Conservation (phyloP, 1,284 basidiomycete genomes). For the Austropuccinia psidii region DNA sequence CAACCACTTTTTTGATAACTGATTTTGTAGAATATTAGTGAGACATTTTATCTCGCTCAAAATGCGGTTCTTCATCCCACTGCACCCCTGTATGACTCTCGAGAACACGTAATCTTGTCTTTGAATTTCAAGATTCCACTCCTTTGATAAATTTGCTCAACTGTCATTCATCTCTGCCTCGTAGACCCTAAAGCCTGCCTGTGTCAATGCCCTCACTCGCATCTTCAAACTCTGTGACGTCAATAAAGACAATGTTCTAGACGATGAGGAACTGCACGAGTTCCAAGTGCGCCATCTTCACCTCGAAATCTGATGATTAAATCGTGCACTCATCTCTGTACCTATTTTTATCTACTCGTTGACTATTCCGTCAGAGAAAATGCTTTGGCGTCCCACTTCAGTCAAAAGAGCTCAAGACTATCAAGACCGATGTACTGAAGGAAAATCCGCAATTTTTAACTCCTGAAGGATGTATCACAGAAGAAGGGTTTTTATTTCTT, state of each 20-base stretch:
- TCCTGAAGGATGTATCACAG: slow-evolving; percentile 65
- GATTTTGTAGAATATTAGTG: slow-evolving; percentile 70
- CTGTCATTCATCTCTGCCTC: neutral
- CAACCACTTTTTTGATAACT: neutral
- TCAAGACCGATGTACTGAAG: slow-evolving; percentile 62
- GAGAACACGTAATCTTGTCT: slow-evolving; percentile 65
- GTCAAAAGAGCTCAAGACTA: slow-evolving; percentile 71
- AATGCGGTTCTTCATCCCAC: slow-evolving; percentile 97
- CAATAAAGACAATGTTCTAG: slow-evolving; percentile 87
- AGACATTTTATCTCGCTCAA: slow-evolving; percentile 99
- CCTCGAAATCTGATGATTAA: slow-evolving; percentile 22
- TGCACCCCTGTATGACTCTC: slow-evolving; percentile 90
- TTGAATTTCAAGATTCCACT: neutral
- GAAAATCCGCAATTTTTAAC: slow-evolving; percentile 55
- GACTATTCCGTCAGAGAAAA: slow-evolving; percentile 58
- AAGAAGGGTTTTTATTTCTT: slow-evolving; percentile 85
- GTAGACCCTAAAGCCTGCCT: slow-evolving; percentile 86
- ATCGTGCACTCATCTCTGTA: slow-evolving; percentile 16
- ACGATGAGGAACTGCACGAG: slow-evolving; percentile 85
- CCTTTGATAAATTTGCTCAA: neutral
- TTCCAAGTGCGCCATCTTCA: slow-evolving; percentile 64
- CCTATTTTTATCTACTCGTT: neutral
- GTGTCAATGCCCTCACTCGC: slow-evolving; percentile 73
- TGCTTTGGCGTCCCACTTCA: slow-evolving; percentile 92
- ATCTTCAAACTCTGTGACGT: slow-evolving; percentile 95